These are phyloP conservation scores for Saccharomycopsis hybrid DNA, from an alignment of 1,139 yeast species.

Conservation along the genomic window DNA sequence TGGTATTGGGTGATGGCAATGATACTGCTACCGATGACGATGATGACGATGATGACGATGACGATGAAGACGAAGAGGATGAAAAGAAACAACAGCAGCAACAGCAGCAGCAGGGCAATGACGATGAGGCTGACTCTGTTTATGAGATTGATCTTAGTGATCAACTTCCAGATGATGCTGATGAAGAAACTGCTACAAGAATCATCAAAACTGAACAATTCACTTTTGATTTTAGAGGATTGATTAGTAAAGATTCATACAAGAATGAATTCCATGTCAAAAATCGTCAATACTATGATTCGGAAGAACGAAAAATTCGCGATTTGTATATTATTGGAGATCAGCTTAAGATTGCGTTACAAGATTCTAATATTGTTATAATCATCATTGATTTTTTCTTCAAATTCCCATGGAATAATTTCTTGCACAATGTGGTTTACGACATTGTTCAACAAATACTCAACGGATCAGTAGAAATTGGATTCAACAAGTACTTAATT, in stretches of 20 bases:
- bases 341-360: conserved; percentile 73
- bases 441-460: conserved; percentile 95
- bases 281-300: conserved; percentile 36
- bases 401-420: conserved; percentile 96
- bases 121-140: conserved; percentile 7
- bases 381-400: conserved; percentile 79
- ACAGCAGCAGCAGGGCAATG: too few relatives aligned
- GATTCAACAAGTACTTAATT: conserved; percentile 82
- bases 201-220: conserved; percentile 9
- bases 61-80: too few relatives aligned
- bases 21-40: conserved; percentile 13
- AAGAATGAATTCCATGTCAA: conserved; percentile 10
- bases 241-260: conserved; percentile 10
- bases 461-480: conserved; percentile 92
- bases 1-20: conserved; percentile 22
- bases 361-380: conserved; percentile 74
- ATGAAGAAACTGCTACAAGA: too few relatives aligned
- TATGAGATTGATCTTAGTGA: conserved; percentile 11
- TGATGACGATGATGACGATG: conserved; percentile 9
- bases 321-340: conserved; percentile 84
- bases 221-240: conserved; percentile 15
- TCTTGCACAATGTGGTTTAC: conserved; percentile 93
- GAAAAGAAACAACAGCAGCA: too few relatives aligned
- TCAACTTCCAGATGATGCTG: conserved; percentile 4
- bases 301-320: conserved; percentile 60